These are phyloP conservation scores for Phoma sp. DNA, from an alignment of 2,329 filamentous ascomycete species.

Conservation along the genomic window DNA sequence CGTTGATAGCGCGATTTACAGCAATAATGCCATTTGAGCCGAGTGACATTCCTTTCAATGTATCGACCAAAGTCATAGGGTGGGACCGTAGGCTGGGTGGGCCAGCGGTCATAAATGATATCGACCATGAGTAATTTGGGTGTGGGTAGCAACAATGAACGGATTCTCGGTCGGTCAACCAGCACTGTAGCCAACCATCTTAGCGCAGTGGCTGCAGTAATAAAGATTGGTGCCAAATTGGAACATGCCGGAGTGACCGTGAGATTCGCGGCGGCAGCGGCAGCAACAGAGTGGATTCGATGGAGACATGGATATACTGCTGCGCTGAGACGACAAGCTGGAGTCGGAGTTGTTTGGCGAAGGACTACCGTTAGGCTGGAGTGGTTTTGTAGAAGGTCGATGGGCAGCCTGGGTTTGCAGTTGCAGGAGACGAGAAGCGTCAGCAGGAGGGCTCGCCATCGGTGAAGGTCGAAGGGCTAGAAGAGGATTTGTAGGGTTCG, in stretches of 20 bases:
- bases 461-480: conserved; percentile 40
- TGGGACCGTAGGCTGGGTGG: neutral
- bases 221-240: conserved; percentile 50
- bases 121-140: neutral
- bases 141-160: neutral
- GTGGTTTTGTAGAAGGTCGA: conserved; percentile 37
- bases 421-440: conserved; percentile 49
- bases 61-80: neutral
- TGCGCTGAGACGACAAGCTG: conserved; percentile 18
- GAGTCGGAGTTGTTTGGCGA: conserved; percentile 22
- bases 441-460: conserved; percentile 31
- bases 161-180: conserved; percentile 31
- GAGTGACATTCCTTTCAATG: neutral
- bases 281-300: conserved; percentile 37
- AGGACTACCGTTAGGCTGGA: conserved; percentile 28
- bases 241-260: conserved; percentile 40
- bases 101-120: neutral
- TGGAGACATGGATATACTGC: conserved; percentile 22
- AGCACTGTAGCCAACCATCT: conserved; percentile 48
- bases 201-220: conserved; percentile 52
- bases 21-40: conserved; percentile 12
- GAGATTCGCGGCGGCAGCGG: conserved; percentile 45
- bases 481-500: conserved; percentile 46
- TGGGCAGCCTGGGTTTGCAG: conserved; percentile 49
- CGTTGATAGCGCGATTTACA: conserved; percentile 7